These are phyloP conservation scores for Protomyces inouyei DNA, from an alignment of 1,139 yeast genomes.

Conservation along the genomic window DNA sequence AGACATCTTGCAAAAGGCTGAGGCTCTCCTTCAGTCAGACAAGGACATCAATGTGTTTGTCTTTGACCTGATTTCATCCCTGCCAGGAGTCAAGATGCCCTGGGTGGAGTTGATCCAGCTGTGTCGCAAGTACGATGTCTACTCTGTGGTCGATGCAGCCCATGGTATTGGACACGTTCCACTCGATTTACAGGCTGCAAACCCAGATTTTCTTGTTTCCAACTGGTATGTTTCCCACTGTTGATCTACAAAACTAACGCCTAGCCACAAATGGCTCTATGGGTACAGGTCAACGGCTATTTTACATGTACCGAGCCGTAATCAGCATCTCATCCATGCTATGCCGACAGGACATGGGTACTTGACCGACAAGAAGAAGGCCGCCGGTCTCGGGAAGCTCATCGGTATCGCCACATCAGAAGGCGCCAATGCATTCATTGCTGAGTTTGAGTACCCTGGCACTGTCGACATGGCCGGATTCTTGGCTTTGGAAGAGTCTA, in stretches of 20 bases:
- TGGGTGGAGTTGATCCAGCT: slow-evolving; percentile 48
- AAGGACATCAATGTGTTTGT: slow-evolving; percentile 45
- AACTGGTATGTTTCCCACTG: slow-evolving; percentile 42
- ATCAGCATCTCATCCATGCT: slow-evolving; percentile 52
- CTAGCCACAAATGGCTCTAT: slow-evolving; percentile 47
- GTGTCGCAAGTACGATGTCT: slow-evolving; percentile 48
- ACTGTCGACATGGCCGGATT: slow-evolving; percentile 42
- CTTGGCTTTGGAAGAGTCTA: slow-evolving; percentile 44
- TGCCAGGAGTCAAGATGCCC: slow-evolving; percentile 62
- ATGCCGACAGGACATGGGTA: slow-evolving; percentile 55
- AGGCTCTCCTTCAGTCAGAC: slow-evolving; percentile 37
- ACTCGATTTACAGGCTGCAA: slow-evolving; percentile 44
- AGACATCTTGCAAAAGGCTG: slow-evolving; percentile 47
- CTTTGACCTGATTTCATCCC: slow-evolving; percentile 59
- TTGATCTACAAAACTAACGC: not conserved
- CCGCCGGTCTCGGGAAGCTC: not conserved
- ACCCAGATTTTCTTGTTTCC: slow-evolving; percentile 60
- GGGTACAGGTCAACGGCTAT: slow-evolving; percentile 59
- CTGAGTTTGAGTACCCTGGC: slow-evolving; percentile 41
- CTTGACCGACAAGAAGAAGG: slow-evolving; percentile 32
- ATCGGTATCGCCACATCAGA: not conserved
- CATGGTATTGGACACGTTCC: slow-evolving; percentile 60
- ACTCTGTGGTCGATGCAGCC: slow-evolving; percentile 67
- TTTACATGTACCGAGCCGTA: slow-evolving; percentile 53
- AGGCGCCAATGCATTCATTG: slow-evolving; percentile 11